A percentile compares a stretch with the other conserved stretches of the same genome.
Evolutionary conservation across 73 alveolate species (phyloP).

Genomic region (Stentor coeruleus): DNA sequence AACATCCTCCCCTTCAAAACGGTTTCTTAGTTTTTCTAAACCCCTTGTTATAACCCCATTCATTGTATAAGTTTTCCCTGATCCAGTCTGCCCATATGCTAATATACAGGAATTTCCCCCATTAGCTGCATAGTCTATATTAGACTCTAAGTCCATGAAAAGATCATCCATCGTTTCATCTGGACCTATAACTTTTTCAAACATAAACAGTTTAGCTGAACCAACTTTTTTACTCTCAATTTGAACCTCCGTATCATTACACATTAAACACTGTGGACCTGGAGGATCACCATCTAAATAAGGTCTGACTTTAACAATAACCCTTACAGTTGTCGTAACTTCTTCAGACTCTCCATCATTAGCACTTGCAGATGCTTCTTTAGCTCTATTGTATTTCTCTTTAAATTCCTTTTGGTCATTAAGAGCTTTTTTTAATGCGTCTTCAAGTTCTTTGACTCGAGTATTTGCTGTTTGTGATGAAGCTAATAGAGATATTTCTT

Average conservation of each 20-base stretch:
- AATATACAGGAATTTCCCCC: slow-evolving; percentile 26
- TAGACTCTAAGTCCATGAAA: not conserved
- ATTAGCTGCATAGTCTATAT: not conserved
- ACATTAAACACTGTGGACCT: not conserved
- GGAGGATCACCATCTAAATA: not conserved
- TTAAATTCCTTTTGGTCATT: no score
- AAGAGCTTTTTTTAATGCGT: not conserved
- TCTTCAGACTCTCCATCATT: no score
- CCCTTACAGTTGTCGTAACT: not conserved
- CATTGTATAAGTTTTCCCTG: slow-evolving; percentile 27
- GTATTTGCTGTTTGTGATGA: not conserved
- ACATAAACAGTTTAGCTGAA: not conserved
- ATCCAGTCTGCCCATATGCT: slow-evolving; percentile 30
- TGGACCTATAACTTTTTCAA: slow-evolving; percentile 9
- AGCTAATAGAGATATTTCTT: not conserved
- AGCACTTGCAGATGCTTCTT: not conserved
- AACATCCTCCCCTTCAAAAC: not conserved
- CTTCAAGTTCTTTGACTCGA: not conserved
- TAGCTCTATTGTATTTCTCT: not conserved
- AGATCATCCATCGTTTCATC: not conserved
- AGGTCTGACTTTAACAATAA: slow-evolving; percentile 2
- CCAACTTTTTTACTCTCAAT: not conserved
- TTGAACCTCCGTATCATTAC: not conserved
- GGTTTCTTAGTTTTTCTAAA: not conserved
- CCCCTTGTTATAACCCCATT: not conserved